Conservation (phyloP, 2,329 filamentous ascomycete genomes). For the Penicillium decumbens region DNA sequence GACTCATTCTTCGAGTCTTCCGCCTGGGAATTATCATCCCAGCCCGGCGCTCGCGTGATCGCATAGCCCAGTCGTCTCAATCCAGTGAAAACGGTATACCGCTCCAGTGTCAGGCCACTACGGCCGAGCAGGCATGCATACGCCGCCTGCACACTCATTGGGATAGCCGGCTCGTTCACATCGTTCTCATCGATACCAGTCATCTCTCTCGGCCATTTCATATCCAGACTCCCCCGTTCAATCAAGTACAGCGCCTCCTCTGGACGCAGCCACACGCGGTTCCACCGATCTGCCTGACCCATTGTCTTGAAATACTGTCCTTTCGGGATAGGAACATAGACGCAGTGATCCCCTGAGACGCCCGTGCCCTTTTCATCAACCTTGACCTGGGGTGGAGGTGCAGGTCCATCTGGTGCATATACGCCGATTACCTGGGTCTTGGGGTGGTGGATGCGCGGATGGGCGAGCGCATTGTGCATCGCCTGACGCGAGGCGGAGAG, state of each 20-base stretch:
- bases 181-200: conserved; percentile 25
- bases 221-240: conserved; percentile 79
- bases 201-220: conserved; percentile 66
- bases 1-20: conserved; percentile 12
- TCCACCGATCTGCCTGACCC: conserved; percentile 62
- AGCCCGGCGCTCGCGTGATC: conserved; percentile 64
- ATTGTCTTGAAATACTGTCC: conserved; percentile 71
- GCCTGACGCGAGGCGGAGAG: conserved; percentile 77
- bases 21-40: conserved; percentile 38
- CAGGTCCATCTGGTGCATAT: conserved; percentile 61
- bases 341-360: conserved; percentile 41
- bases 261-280: conserved; percentile 75
- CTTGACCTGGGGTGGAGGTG: conserved; percentile 16
- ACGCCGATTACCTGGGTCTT: conserved; percentile 64
- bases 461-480: conserved; percentile 81
- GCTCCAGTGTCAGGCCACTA: conserved; percentile 63
- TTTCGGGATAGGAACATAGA: conserved; percentile 66
- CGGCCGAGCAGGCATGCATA: conserved; percentile 78
- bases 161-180: conserved; percentile 57
- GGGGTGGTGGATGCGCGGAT: conserved; percentile 68
- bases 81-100: conserved; percentile 82
- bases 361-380: conserved; percentile 14
- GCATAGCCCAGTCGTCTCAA: conserved; percentile 79
- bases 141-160: conserved; percentile 84
- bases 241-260: conserved; percentile 89